These are phyloP conservation scores for Trichoderma cornu-damae DNA, from an alignment of 2,329 filamentous ascomycete genomes.

Conservation along the genomic window DNA sequence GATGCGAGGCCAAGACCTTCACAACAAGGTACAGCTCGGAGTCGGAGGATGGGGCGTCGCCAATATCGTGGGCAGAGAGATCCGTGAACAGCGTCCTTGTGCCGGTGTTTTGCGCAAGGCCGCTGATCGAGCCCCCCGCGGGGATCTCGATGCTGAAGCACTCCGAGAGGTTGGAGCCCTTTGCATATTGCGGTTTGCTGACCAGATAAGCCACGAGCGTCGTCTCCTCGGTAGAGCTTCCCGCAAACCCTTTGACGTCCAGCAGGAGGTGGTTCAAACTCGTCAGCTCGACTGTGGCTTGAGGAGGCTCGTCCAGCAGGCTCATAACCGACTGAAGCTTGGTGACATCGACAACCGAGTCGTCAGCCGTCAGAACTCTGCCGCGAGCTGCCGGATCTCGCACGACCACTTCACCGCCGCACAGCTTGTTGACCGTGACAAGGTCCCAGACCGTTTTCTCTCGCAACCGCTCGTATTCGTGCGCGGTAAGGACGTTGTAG, in stretches of 20 bases:
- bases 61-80: constrained; percentile 69
- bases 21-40: constrained; percentile 78
- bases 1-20: constrained; percentile 62
- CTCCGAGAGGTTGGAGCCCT: constrained; percentile 69
- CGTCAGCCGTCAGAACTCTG: constrained; percentile 81
- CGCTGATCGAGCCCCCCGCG: constrained; percentile 64
- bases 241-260: constrained; percentile 76
- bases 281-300: constrained; percentile 59
- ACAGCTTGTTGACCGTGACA: constrained; percentile 88
- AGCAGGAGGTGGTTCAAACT: constrained; percentile 77
- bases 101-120: constrained; percentile 58
- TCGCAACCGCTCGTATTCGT: constrained; percentile 74
- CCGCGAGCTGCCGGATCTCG: constrained; percentile 79
- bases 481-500: constrained; percentile 84
- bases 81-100: constrained; percentile 86
- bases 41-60: constrained; percentile 56
- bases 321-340: constrained; percentile 95
- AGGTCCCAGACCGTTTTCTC: constrained; percentile 95
- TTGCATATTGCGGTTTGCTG: constrained; percentile 59
- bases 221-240: constrained; percentile 68
- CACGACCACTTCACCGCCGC: constrained; percentile 91
- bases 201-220: constrained; percentile 75
- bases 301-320: constrained; percentile 77
- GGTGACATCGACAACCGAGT: constrained; percentile 87
- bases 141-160: constrained; percentile 75